Base-by-base conservation (phyloP, 2,329 filamentous ascomycete genomes). In the Sclerotinia spermophila region DNA sequence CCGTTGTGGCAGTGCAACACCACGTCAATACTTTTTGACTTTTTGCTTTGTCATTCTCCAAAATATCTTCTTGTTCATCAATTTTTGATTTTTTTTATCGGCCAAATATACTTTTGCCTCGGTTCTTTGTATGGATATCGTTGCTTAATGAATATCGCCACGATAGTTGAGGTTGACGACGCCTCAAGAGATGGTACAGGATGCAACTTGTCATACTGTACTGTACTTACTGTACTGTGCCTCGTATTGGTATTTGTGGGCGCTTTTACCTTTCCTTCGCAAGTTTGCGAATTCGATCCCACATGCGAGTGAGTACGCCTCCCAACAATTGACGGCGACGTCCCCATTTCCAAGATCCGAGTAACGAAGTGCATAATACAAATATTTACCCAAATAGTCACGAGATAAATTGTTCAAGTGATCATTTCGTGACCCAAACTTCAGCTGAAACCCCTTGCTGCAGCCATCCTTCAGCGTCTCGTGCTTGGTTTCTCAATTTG, bases 1-100 rank as follows among this genome's bases (percentile, higher is more conserved):
- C 59, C 60, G 60, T 61, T 56, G 68, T 69, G 68, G 68, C 68
- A 66, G 68, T 69, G 66, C 67, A 68, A 61, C 67, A 61, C 60
- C 61, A 65, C 62, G 62, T 65, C 62, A 65, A 65, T 51, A 30
- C 24, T 27, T 38, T n/a, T n/a, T n/a, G n/a, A n/a, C n/a, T n/a
- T n/a, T n/a, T 27, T 27, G 60, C 27, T 11, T n/a, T 35, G 21
- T 48, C 42, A 17, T 35, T 60, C 56, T 60, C 56, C 56, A 19
- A 60, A 60, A 40, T 13, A 60, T n/a, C 19, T 24, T n/a, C 13
- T 44, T 38, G 7, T 64, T 61, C 11, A 40, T 38, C 24, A 59
- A 59, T 2, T 44, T 19, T 44, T 7, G 8, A 44, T 44, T 44
- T 21, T 44, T 44, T 40, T n/a, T 11, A 33, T 13, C 13, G 8